Percentiles rank a stretch among this genome's conserved stretches.
Evolutionary conservation across 148 eudicot species (phyloP).

Genomic region (Camellia granthamiana): DNA sequence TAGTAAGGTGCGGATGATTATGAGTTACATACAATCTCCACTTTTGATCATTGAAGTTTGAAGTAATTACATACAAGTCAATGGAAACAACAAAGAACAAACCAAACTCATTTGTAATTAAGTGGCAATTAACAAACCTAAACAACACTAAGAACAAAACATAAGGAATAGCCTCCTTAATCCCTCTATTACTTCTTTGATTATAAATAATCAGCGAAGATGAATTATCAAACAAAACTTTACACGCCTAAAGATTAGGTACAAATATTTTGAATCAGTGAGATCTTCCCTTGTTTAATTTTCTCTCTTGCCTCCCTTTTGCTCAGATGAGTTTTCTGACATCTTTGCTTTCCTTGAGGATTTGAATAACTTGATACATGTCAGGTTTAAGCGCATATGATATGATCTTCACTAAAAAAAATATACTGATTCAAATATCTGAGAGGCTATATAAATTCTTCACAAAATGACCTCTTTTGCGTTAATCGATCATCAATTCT

Average conservation of each 20-base stretch:
- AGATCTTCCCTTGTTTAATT: too few relatives aligned
- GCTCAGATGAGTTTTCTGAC: too few relatives aligned
- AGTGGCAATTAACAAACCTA: not conserved
- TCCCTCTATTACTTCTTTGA: too few relatives aligned
- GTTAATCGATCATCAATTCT: not conserved
- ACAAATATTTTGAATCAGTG: too few relatives aligned
- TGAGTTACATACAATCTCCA: too few relatives aligned
- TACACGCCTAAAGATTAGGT: too few relatives aligned
- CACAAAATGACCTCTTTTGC: not conserved
- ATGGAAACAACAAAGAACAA: not conserved
- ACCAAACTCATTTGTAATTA: not conserved
- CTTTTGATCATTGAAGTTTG: not conserved
- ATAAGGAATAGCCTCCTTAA: not conserved
- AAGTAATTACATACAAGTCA: constrained; percentile 12
- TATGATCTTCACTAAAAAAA: constrained; percentile 16
- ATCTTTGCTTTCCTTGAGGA: not conserved
- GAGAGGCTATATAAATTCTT: constrained; percentile 4
- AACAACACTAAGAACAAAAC: constrained; percentile 4
- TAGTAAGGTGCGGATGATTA: too few relatives aligned
- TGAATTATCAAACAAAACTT: too few relatives aligned
- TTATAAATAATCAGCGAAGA: too few relatives aligned
- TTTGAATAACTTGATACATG: not conserved
- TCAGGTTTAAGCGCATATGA: constrained; percentile 7
- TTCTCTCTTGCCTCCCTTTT: too few relatives aligned
- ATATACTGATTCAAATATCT: constrained; percentile 11